Base-by-base conservation (phyloP, 805 yeast genomes). In the Saccharomycopsis javanensis region DNA sequence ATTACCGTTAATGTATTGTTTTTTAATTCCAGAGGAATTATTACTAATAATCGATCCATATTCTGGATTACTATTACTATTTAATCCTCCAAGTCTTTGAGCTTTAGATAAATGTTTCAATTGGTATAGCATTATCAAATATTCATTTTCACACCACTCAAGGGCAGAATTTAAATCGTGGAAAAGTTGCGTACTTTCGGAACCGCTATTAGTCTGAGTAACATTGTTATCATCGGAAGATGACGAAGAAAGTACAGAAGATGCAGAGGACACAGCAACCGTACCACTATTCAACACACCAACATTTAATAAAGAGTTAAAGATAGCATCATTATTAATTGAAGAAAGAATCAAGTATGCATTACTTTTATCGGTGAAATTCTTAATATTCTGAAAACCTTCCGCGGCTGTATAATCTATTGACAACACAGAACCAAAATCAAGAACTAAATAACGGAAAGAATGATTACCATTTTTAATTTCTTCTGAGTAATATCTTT, bases 121-220 rank as follows among this genome's bases (percentile, higher is more conserved):
- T 30, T 62, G 72, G 63, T 77, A 81, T 67, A 84, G 85, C 30
- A 82, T 79, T 54, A 79, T 75, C 64, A 94, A 75, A 64, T 91
- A 89, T 64, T 85, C 84, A 70, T 94, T 92, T 69, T 94, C 99
- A 73, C 97, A 89, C 96, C 96, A 92, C 70, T 94, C 98, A 48
- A 94, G 76, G 0, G 96, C 96, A 56, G 86, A 79, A 67, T 94
- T 94, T 64, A 94, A 76, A 55, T 88, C 86, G 56, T 79, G 79
- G 67, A 90, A 92, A 50, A 91, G 75, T 63, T 82, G 83, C 59
- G 82, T 79, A 3, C 65, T 61, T 28, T 73, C 76, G 16, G 75
- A 71, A 50, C 75, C 70, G 33, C 68, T 72, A 56, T 76, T 79
- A 27, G 31, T 33, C 23, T 20, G 38, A 34, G 27, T 45, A 23